Conservation (phyloP, 805 yeast species). For the Ogataea paradorogensis region DNA sequence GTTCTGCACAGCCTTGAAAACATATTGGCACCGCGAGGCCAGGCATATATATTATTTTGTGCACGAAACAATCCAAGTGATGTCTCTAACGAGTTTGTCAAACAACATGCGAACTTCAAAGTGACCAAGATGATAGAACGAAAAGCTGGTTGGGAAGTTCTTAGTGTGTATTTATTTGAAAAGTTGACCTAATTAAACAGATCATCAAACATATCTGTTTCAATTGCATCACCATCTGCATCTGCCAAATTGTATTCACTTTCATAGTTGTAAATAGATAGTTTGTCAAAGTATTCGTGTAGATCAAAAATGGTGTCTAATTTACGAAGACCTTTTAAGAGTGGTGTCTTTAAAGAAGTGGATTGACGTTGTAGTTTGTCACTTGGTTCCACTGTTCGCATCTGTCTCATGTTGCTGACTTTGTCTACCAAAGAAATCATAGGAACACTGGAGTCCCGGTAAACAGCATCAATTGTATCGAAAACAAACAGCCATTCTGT, state of each 20-base stretch:
- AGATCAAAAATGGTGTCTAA: slow-evolving; percentile 45
- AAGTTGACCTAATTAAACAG: slow-evolving; percentile 37
- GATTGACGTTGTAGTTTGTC: slow-evolving; percentile 21
- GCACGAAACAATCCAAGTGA: slow-evolving; percentile 79
- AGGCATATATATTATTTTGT: slow-evolving; percentile 87
- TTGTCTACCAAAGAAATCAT: slow-evolving; percentile 39
- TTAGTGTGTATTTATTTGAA: slow-evolving; percentile 67
- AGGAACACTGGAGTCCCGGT: slow-evolving; percentile 23
- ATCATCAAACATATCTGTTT: slow-evolving; percentile 58
- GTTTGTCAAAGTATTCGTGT: slow-evolving; percentile 60
- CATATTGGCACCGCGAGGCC: slow-evolving; percentile 57
- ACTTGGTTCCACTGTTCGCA: slow-evolving; percentile 14
- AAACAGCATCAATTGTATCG: slow-evolving; percentile 43
- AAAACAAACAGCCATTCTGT: slow-evolving; percentile 84
- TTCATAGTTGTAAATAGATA: slow-evolving; percentile 65
- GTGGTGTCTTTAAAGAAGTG: slow-evolving; percentile 36
- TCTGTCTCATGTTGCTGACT: slow-evolving; percentile 29
- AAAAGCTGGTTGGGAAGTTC: slow-evolving; percentile 95
- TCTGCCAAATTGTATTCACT: slow-evolving; percentile 52
- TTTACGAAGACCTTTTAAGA: slow-evolving; percentile 41
- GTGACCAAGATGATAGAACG: slow-evolving; percentile 55
- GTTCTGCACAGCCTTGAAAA: slow-evolving; percentile 54
- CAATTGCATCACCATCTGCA: slow-evolving; percentile 46
- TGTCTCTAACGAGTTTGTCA: slow-evolving; percentile 49
- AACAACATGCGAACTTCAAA: slow-evolving; percentile 42